Base-by-base conservation (phyloP, 2,329 filamentous ascomycete species). In the Trichoderma sp. region DNA sequence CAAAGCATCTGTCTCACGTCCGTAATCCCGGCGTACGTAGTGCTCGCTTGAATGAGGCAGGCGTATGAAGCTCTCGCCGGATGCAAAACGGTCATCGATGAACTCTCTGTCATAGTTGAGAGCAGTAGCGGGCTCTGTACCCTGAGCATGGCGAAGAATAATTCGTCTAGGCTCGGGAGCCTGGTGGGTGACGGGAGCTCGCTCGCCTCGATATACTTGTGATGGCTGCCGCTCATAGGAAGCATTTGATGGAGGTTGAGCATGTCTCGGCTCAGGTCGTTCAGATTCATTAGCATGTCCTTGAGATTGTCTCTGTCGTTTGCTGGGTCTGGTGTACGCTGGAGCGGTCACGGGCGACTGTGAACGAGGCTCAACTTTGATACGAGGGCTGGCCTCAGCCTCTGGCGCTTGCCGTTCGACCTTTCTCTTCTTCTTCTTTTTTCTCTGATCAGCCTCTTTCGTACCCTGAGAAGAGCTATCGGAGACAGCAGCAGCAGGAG, bases 341-440 rank as follows among this genome's bases (percentile, higher is more conserved):
- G 84, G 83, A 21, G 83, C 83, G 70, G 81, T 81, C 62, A 89
- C 77, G 10, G 88, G 88, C 7, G 88, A 90, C 1, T 87, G 85
- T 2, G 89, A 91, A 59, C 82, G 83, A n/a, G 89, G 89, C 75
- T 91, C 89, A 29, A 84, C 80, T 74, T 91, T 91, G 73, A 91
- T 89, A 72, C 84, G 83, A 11, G 87, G 86, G 40, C 83, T 84
- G 47, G 77, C 78, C 63, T 84, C 82, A 53, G 79, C 75, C 71
- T 85, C 85, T 61, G 77, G 80, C 76, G 78, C 82, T 81, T 82
- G 82, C 74, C 79, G 81, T 70, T 86, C 86, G 53, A 82, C 82
- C 79, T 85, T 84, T 72, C 82, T 86, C 76, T 87, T 89, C 73
- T 84, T 85, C 70, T 81, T 85, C 72, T 83, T 85, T 29, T 81